Evolutionary conservation across 2,329 filamentous ascomycete genomes (phyloP).

Genomic region (Nemania diffusa): DNA sequence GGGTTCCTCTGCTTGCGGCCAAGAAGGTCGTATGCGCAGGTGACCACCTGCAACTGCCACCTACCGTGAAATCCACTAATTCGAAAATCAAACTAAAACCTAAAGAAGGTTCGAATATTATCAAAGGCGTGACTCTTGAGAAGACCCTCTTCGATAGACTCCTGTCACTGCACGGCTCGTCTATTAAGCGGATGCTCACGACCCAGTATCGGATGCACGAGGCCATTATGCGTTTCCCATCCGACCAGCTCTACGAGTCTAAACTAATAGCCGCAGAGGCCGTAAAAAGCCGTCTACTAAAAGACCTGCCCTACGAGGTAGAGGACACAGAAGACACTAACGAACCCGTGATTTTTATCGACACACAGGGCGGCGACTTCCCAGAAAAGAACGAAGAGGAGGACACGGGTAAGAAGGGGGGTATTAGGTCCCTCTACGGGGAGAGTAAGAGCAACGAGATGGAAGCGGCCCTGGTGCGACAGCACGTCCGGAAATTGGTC

Average conservation of each 20-base stretch:
- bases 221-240: constrained; percentile 94
- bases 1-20: constrained; percentile 86
- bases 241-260: constrained; percentile 84
- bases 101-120: constrained; percentile 52
- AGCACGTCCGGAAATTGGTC: constrained; percentile 81
- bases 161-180: constrained; percentile 79
- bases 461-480: constrained; percentile 82
- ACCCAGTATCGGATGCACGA: constrained; percentile 99
- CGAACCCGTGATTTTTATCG: constrained; percentile 91
- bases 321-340: constrained; percentile 84
- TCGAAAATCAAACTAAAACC: constrained; percentile 53
- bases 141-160: constrained; percentile 94
- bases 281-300: constrained; percentile 80
- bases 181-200: constrained; percentile 93
- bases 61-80: constrained; percentile 87
- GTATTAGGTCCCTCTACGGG: constrained; percentile 59
- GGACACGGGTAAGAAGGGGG: constrained; percentile 57
- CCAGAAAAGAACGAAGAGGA: constrained; percentile 82
- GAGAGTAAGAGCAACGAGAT: constrained; percentile 77
- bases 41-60: constrained; percentile 92
- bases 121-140: constrained; percentile 74
- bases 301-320: constrained; percentile 80
- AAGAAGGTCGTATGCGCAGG: constrained; percentile 90
- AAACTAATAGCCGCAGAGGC: constrained; percentile 82
- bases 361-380: constrained; percentile 95